Conservation (phyloP, 257 asterid genomes). For the Euphrasia confusa region DNA sequence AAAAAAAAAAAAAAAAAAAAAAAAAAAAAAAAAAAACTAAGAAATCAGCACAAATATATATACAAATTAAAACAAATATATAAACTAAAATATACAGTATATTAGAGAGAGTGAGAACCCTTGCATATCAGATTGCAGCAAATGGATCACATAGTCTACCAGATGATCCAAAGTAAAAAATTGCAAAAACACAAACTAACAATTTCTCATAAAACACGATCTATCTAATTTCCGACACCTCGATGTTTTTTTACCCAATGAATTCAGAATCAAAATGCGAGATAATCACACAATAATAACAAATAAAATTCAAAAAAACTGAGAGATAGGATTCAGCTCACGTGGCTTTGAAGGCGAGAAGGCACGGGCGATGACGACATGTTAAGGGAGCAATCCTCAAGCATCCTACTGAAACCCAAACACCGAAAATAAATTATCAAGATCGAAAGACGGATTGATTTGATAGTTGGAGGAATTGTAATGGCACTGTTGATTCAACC, state of each 20-base stretch:
- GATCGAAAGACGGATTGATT: neutral
- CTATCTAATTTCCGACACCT: neutral
- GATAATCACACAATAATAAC: neutral
- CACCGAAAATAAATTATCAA: neutral
- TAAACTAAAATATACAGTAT: too few species aligned
- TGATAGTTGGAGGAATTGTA: neutral
- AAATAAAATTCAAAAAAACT: neutral
- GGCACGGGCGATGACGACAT: conserved; percentile 52
- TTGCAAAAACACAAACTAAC: neutral
- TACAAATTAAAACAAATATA: too few species aligned
- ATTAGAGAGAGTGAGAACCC: too few species aligned
- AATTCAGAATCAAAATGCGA: neutral
- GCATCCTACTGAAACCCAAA: conserved; percentile 21
- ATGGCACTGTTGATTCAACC: conserved; percentile 1
- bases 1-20: too few species aligned
- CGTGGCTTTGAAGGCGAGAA: conserved; percentile 29
- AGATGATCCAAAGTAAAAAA: too few species aligned
- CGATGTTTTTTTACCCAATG: neutral
- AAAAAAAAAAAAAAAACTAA: too few species aligned
- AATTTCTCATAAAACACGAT: neutral
- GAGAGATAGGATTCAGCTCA: conserved; percentile 21
- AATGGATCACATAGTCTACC: too few species aligned
- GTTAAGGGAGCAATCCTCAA: conserved; percentile 41
- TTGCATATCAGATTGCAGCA: too few species aligned
- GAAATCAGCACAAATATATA: too few species aligned